Evolutionary conservation across 2,329 filamentous ascomycete species (phyloP), one percentile per base, ranked within the genome.

Genomic region (Drechslerella coelobrocha): DNA sequence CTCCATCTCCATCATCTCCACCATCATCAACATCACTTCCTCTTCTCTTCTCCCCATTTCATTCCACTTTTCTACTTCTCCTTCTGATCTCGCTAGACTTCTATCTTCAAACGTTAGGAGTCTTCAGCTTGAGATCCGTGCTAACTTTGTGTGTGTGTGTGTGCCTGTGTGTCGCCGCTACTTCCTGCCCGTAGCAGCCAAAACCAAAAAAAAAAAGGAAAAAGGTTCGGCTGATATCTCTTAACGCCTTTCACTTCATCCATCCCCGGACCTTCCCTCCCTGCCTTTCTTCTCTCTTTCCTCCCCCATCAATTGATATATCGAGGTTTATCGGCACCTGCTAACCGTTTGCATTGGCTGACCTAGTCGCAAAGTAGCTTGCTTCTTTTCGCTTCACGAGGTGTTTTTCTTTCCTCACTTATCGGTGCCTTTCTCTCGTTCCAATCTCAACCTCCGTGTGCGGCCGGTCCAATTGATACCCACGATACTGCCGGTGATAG

Each of bases 381-480:
- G 41, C 51, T 52, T 56, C 53, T 61, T 41, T 60, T 47, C 56
- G 23, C 17, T 29, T 68, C 37, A 55, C 63, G 56, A 68, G 48
- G 62, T 60, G 54, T 68, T 68, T 68, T 52, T 60, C 47, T 41
- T 17, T 31, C 24, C 34, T 50, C 43, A 52, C 56, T 61, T 51
- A 27, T 52, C 50, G 57, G 56, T 51, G 52, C 47, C 65, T 62
- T 59, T 26, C 19, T 48, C 60, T 57, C 45, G 19, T 61, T 48
- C 19, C 39, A 29, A 57, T 69, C 57, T 41, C 34, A 62, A 61
- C 65, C 57, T 62, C 65, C 65, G 65, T 47, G 56, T 61, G 56
- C 65, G 65, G 57, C 57, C 65, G 65, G 65, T 57, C 61, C 65
- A 52, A 69, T 69, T 69, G 65, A 69, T 69, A 69, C 57, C 45